Evolutionary conservation across 1,139 yeast genomes (phyloP), one percentile per base, ranked within the genome.

Genomic region (Hanseniaspora sp.): DNA sequence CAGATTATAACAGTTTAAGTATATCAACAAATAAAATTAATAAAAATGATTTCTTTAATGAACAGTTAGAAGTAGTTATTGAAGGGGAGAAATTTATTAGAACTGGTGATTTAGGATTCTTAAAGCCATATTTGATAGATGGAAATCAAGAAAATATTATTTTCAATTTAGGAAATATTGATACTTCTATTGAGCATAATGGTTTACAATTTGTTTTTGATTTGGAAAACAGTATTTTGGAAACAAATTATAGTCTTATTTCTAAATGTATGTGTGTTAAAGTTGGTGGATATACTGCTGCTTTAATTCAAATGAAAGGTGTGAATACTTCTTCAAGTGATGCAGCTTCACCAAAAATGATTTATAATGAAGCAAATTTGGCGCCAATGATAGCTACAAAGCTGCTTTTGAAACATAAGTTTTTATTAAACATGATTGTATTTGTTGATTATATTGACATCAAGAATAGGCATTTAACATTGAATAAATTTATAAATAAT

Each of bases 31-130:
- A 58, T 33, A 59, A 63, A 41, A 52, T 68, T 56, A 58, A 49
- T 7, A 62, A 61, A 39, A 76, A 71, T 55, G 62, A 67, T 33
- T 70, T 74, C 56, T 71, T 72, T 34, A 64, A 71, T 7, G 72
- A 70, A 41, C 82, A 83, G 56, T 76, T 84, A 59, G 65, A 67
- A 41, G 86, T 86, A 18, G 74, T 71, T 53, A 75, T 85, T 29
- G 82, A 83, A 62, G 77, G 78, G 1, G 71, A 81, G 52, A 72
- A 76, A 4, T 94, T 86, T 66, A 72, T 86, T 57, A 75, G 98
- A 60, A 92, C 98, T 0, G 98, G 97, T 0, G 96, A 92, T 64
- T 72, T 92, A 44, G 99, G 99, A 0, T 92, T 92, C 65, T 73
- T 92, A 57, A 95, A 88, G 64, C 83, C 82, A 35, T 80, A 86